Evolutionary conservation across 176 grass and related monocot species (phyloP).

Genomic region (Aegilops sharonensis): DNA sequence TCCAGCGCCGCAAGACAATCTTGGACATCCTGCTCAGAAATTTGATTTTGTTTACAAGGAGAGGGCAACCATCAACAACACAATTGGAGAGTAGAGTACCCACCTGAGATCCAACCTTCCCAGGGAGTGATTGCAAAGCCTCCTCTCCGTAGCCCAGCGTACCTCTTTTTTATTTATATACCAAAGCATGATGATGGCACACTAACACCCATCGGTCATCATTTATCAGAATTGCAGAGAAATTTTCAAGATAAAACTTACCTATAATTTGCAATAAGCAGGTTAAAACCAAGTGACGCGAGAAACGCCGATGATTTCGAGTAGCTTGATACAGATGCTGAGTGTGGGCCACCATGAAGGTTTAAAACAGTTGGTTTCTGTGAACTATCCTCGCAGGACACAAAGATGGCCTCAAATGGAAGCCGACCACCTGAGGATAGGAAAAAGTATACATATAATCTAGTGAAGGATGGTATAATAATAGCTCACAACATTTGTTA

Average conservation of each 20-base stretch:
- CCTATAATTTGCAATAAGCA: constrained; percentile 87
- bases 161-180: constrained; percentile 31
- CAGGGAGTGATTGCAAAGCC: constrained; percentile 91
- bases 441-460: background rate
- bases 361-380: constrained; percentile 57
- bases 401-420: constrained; percentile 84
- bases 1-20: constrained; percentile 76
- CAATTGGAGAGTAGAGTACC: background rate
- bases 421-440: constrained; percentile 52
- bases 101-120: constrained; percentile 86
- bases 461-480: background rate
- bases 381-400: constrained; percentile 53
- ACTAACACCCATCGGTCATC: background rate
- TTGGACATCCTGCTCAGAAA: constrained; percentile 55
- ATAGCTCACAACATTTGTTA: background rate
- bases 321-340: constrained; percentile 71
- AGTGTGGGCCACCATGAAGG: constrained; percentile 92
- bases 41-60: background rate
- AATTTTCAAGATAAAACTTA: constrained; percentile 26
- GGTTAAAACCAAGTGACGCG: constrained; percentile 73
- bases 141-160: constrained; percentile 82
- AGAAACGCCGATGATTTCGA: constrained; percentile 77
- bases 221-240: background rate
- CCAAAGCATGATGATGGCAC: background rate
- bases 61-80: background rate